phyloP scores from a whole-genome alignment of 2,329 filamentous ascomycete species.

The Fusarium duplospermum region DNA sequence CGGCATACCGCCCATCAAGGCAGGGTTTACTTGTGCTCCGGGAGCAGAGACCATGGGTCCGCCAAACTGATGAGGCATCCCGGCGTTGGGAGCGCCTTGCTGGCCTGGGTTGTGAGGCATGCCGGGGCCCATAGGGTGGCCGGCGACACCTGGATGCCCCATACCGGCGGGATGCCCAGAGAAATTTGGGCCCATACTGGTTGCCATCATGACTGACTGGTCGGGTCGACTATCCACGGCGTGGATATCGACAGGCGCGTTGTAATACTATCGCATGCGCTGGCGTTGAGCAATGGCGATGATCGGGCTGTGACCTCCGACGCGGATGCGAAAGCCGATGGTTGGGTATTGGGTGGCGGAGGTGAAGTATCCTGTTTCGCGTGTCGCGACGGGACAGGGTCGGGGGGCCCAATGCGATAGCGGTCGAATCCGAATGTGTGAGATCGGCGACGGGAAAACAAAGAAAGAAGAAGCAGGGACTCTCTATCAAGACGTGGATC shows the following conservation, averaged over 20 bases:
- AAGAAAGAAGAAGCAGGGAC: constrained; percentile 17
- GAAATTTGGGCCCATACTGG: constrained; percentile 72
- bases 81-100: constrained; percentile 72
- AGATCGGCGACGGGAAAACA: constrained; percentile 15
- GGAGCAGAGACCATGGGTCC: constrained; percentile 78
- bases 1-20: constrained; percentile 82
- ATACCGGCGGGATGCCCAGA: constrained; percentile 76
- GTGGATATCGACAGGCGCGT: constrained; percentile 68
- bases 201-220: constrained; percentile 72
- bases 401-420: constrained; percentile 37
- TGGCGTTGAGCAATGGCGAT: constrained; percentile 43
- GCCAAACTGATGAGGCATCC: constrained; percentile 75
- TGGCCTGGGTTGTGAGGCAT: constrained; percentile 77
- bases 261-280: constrained; percentile 62
- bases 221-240: constrained; percentile 65
- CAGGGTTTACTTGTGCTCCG: constrained; percentile 77
- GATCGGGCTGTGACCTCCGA: constrained; percentile 9
- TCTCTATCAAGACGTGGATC: constrained; percentile 31
- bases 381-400: constrained; percentile 44
- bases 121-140: constrained; percentile 71
- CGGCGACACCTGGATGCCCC: constrained; percentile 76
- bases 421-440: constrained; percentile 26
- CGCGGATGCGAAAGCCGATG: constrained; percentile 35
- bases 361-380: constrained; percentile 42
- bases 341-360: constrained; percentile 28